A percentile compares a stretch with the other conserved stretches of the same genome.
phyloP scores from a whole-genome alignment of 495 filamentous ascomycete genomes.

The Podospora fimiseda region DNA sequence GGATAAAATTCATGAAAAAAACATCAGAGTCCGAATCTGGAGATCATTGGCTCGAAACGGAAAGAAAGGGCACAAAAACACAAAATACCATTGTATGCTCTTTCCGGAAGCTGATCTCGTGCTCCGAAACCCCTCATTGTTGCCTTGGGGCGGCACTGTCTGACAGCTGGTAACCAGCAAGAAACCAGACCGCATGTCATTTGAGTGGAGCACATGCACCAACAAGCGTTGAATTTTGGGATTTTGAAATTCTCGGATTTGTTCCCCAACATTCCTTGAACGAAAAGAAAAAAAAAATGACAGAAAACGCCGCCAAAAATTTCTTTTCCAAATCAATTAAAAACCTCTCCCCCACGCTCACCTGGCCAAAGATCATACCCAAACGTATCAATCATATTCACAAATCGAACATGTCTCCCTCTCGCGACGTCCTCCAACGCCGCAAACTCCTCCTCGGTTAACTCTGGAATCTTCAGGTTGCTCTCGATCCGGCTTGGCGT shows the following conservation, averaged over 20 bases:
- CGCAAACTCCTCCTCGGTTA: constrained; percentile 36
- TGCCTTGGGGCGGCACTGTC: too few relatives aligned
- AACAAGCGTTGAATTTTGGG: too few relatives aligned
- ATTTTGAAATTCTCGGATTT: too few relatives aligned
- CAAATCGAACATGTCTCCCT: constrained; percentile 57
- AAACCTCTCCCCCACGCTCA: constrained; percentile 18
- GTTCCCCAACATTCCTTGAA: too few relatives aligned
- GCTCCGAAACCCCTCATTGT: too few relatives aligned
- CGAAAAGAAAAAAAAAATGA: too few relatives aligned
- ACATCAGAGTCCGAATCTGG: too few relatives aligned
- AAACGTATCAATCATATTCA: constrained; percentile 72
- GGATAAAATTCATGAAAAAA: too few relatives aligned
- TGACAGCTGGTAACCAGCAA: neutral
- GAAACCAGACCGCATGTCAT: neutral
- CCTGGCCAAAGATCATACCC: constrained; percentile 46
- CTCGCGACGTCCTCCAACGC: constrained; percentile 36
- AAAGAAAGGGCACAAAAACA: too few relatives aligned
- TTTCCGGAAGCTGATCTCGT: neutral
- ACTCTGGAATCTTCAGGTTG: constrained; percentile 40
- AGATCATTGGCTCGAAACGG: too few relatives aligned
- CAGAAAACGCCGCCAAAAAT: too few relatives aligned
- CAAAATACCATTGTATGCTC: neutral
- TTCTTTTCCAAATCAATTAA: neutral
- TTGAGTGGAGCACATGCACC: too few relatives aligned
- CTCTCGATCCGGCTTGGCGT: constrained; percentile 58